These are phyloP conservation scores for Heimioporus sp. DNA, from an alignment of 768 basidiomycete species.

Conservation along the genomic window DNA sequence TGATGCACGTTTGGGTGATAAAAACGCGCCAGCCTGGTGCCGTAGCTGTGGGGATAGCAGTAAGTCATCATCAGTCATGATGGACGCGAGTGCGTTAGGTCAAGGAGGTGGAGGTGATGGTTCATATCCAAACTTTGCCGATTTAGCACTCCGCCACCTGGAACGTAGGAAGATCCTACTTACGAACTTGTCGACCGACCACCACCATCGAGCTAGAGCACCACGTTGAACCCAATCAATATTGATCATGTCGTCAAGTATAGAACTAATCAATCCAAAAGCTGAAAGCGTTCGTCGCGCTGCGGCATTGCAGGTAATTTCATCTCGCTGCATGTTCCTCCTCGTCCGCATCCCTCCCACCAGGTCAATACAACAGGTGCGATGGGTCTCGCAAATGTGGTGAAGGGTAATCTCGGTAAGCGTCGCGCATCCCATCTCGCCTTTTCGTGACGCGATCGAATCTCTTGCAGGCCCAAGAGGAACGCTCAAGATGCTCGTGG, in stretches of 20 bases:
- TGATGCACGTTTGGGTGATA: constrained; percentile 26
- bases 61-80: constrained; percentile 23
- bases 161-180: not conserved
- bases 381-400: constrained; percentile 95
- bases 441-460: constrained; percentile 23
- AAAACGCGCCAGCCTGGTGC: constrained; percentile 34
- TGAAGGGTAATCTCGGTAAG: constrained; percentile 93
- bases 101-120: constrained; percentile 26
- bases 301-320: constrained; percentile 81
- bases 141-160: constrained; percentile 33
- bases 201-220: constrained; percentile 15
- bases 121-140: constrained; percentile 29
- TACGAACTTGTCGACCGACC: constrained; percentile 7
- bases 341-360: constrained; percentile 21
- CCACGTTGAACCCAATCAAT: constrained; percentile 20
- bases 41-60: constrained; percentile 30
- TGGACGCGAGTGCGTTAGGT: constrained; percentile 26
- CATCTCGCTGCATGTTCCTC: constrained; percentile 16
- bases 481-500: constrained; percentile 99
- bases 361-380: constrained; percentile 93
- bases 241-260: constrained; percentile 62
- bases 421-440: constrained; percentile 22
- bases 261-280: constrained; percentile 96
- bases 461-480: constrained; percentile 78
- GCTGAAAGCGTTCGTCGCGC: constrained; percentile 91